Base-by-base conservation (phyloP, 495 filamentous ascomycete species). In the Talaromyces liani region DNA sequence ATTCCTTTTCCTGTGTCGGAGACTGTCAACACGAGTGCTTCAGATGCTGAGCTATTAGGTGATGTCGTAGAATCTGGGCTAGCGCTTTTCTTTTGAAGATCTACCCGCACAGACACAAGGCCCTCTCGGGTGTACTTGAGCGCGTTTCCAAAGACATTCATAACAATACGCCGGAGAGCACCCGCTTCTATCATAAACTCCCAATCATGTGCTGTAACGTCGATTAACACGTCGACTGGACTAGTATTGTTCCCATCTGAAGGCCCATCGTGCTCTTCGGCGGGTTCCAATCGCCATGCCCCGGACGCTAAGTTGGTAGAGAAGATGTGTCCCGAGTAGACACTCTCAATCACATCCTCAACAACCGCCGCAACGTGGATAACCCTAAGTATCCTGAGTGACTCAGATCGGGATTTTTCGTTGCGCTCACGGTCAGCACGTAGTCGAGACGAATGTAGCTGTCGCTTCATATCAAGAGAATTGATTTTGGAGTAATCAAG, bases 101-200 rank as follows among this genome's bases (percentile, higher is more conserved):
- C 80, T 12, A 92, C 70, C 0, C 72, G 79, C 14, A 93, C 72
- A 7, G 81, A 79, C 33, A 95, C 88, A 53, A 77, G 84, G 7
- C 91, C 91, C 2, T 79, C 72, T 14, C 78, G 78, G 7, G 87
- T 92, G 66, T 91, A 93, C 66, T 95, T 95, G 66, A 93, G 80
- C 0, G 91, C 86, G 71, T 95, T 95, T 22, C 91, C 88, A 63
- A 91, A 87, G 1, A 93, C 65, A 66, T 95, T 93, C 87, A 92
- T 90, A 33, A 94, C 81, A 41, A 92, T 82, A 4, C 91, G 83
- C 20, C 87, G 82, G 45, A 91, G 72, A 1, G 89, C 90, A 6
- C 89, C 89, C 0, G 88, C 87, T 49, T 92, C 87, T 0, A 85
- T 84, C 5, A 77, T 76, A 70, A 89, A 91, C 10, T 81, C 63